Percentiles rank a stretch among this genome's conserved stretches.
Conservation (phyloP, 805 yeast species). For the Wickerhamomyces silvicola region DNA sequence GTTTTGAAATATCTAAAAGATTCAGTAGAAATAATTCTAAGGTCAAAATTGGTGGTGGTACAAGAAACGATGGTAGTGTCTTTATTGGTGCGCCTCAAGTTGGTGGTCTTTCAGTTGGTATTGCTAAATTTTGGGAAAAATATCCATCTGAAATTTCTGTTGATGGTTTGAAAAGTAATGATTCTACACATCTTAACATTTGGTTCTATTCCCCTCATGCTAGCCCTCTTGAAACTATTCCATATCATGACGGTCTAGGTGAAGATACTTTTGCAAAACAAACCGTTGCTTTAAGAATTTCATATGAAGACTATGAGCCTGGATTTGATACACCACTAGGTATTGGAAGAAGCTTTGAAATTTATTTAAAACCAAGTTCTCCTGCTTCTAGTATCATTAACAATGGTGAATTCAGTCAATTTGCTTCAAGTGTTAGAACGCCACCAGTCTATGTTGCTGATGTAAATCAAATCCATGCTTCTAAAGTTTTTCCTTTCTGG, state of each 20-base stretch:
- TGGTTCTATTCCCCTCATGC: slow-evolving; percentile 1
- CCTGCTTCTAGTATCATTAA: too few relatives aligned
- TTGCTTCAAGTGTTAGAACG: not conserved
- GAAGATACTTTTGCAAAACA: not conserved
- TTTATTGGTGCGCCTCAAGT: slow-evolving; percentile 1
- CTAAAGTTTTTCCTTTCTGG: slow-evolving; percentile 1
- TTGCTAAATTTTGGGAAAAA: slow-evolving; percentile 8
- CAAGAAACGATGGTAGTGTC: slow-evolving; percentile 1
- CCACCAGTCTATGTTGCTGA: not conserved
- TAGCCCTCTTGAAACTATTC: not conserved
- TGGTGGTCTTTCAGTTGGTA: not conserved
- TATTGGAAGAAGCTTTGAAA: slow-evolving; percentile 1
- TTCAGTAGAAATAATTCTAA: not conserved
- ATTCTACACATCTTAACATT: not conserved
- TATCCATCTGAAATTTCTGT: slow-evolving; percentile 5
- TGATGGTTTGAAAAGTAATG: not conserved
- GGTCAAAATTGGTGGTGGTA: not conserved
- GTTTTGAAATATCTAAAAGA: not conserved
- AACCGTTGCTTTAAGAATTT: not conserved
- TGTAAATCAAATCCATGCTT: not conserved
- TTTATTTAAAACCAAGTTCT: not conserved
- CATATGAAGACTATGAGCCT: slow-evolving; percentile 1
- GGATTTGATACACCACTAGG: not conserved
- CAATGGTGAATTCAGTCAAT: not conserved
- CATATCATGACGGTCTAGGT: slow-evolving; percentile 1